Percentiles rank a stretch among this genome's conserved stretches.
These are phyloP conservation scores for Aspergillus candidus DNA, from an alignment of 2,329 filamentous ascomycete species.

Conservation along the genomic window DNA sequence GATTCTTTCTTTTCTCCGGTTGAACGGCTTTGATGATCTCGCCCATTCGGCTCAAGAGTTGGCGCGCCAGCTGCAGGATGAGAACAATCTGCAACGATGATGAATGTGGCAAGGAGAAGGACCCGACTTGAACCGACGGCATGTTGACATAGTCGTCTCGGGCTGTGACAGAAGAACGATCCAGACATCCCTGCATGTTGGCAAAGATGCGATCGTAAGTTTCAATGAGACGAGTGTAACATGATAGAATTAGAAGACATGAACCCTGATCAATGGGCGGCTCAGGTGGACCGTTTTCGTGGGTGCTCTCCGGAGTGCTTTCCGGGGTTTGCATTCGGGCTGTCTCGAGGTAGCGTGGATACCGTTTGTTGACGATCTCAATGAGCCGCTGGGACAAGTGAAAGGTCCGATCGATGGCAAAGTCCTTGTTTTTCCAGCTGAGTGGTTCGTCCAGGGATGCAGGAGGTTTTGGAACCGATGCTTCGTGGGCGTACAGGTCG, in stretches of 20 bases:
- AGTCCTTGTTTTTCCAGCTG: slow-evolving; percentile 5
- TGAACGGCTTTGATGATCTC: slow-evolving; percentile 2
- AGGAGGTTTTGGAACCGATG: neutral
- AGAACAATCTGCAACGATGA: slow-evolving; percentile 2
- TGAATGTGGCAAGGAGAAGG: slow-evolving; percentile 4
- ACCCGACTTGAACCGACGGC: neutral
- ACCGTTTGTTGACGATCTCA: slow-evolving; percentile 2
- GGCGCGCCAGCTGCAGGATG: slow-evolving; percentile 4
- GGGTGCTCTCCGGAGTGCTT: neutral
- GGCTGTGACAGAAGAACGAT: slow-evolving; percentile 2
- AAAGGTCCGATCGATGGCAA: slow-evolving; percentile 4
- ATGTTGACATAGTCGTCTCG: slow-evolving; percentile 1
- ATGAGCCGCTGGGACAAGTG: slow-evolving; percentile 3
- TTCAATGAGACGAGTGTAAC: slow-evolving; percentile 2
- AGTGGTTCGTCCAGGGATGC: neutral
- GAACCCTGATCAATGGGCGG: slow-evolving; percentile 1
- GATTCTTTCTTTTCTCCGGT: neutral
- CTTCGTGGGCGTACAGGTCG: slow-evolving; percentile 2
- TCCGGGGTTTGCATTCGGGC: neutral
- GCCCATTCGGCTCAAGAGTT: slow-evolving; percentile 2
- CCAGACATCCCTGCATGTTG: slow-evolving; percentile 2
- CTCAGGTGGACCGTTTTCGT: neutral
- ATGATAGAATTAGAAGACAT: slow-evolving; percentile 1
- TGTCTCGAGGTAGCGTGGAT: slow-evolving; percentile 1
- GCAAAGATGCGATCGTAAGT: slow-evolving; percentile 2